Conservation (phyloP, 2,329 filamentous ascomycete genomes). For the Penicillium sp. region DNA sequence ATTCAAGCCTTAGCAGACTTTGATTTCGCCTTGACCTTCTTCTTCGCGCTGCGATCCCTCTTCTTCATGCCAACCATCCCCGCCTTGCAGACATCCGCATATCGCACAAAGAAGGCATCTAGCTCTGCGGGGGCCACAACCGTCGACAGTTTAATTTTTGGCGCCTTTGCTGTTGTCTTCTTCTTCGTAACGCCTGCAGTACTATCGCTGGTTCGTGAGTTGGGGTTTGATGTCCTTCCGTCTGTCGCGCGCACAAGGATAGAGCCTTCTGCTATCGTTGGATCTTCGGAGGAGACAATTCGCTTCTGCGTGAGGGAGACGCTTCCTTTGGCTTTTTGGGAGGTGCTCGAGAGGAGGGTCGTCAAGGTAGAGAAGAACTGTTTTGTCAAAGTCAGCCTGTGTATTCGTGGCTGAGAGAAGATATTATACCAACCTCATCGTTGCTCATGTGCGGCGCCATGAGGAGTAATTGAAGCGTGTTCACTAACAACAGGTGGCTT, state of each 20-base stretch:
- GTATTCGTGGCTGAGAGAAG: constrained; percentile 12
- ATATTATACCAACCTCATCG: constrained; percentile 33
- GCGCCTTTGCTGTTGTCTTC: constrained; percentile 44
- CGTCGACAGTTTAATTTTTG: constrained; percentile 74
- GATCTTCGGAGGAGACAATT: constrained; percentile 58
- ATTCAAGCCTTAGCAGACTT: constrained; percentile 31
- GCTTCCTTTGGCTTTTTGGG: constrained; percentile 38
- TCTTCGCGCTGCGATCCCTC: constrained; percentile 72
- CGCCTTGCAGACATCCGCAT: constrained; percentile 85
- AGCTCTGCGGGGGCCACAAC: constrained; percentile 72
- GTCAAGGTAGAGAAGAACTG: constrained; percentile 44
- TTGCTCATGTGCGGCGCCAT: constrained; percentile 37
- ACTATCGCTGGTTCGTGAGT: constrained; percentile 30
- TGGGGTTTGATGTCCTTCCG: constrained; percentile 57
- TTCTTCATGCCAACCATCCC: constrained; percentile 91
- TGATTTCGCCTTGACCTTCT: constrained; percentile 70
- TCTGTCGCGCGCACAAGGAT: constrained; percentile 82
- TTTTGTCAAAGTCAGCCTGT: constrained; percentile 17
- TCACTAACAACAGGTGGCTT: not conserved
- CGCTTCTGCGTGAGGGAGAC: constrained; percentile 44
- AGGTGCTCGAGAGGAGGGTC: constrained; percentile 37
- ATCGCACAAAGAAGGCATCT: constrained; percentile 75
- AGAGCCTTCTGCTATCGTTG: constrained; percentile 50
- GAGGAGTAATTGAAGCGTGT: not conserved
- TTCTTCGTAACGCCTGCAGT: constrained; percentile 33